Evolutionary conservation across 2,329 filamentous ascomycete species (phyloP), one percentile per base, ranked within the genome.

Genomic region (Dichotomopilus funicola): DNA sequence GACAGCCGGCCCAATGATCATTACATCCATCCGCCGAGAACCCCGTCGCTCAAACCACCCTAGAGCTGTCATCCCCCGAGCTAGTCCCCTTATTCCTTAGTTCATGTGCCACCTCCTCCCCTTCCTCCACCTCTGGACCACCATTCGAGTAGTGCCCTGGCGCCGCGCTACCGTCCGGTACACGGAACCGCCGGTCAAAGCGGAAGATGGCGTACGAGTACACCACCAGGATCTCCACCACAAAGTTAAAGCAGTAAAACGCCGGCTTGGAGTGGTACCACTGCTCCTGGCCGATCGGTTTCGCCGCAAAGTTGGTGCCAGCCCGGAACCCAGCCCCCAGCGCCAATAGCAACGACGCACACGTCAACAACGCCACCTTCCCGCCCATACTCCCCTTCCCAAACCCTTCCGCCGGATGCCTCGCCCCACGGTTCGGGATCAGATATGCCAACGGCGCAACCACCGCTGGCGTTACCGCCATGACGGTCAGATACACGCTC

Each of bases 201-300:
- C 90, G 80, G 31, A 78, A 70, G 13, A 87, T 64, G 0, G 84
- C 78, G 70, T 88, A 92, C 10, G 85, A 71, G 52, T 78, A 79
- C 5, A 91, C 77, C 46, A 90, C 82, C 33, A 87, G 65, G 49
- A 91, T 72, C 71, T 96, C 91, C 38, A 91, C 76, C n/a, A 73
- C 75, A 67, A 88, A 95, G 72, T 89, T 88, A 74, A 94, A 88
- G 65, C 83, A 72, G 73, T 94, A 96, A 74, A 90, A 95, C 64
- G 80, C 82, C 2, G 83, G 79, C 67, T 85, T 87, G 65, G 74
- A 75, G 64, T 89, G 80, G 67, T 85, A 94, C 79, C 85, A 88
- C 7, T 85, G 83, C 2, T 87, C 82, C 59, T 82, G 40, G 10
- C 46, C 73, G 55, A 64, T 63, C 3, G 75, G 80, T 43, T 76